phyloP scores from a whole-genome alignment of 345 rosid species.

The Geranium brycei region DNA sequence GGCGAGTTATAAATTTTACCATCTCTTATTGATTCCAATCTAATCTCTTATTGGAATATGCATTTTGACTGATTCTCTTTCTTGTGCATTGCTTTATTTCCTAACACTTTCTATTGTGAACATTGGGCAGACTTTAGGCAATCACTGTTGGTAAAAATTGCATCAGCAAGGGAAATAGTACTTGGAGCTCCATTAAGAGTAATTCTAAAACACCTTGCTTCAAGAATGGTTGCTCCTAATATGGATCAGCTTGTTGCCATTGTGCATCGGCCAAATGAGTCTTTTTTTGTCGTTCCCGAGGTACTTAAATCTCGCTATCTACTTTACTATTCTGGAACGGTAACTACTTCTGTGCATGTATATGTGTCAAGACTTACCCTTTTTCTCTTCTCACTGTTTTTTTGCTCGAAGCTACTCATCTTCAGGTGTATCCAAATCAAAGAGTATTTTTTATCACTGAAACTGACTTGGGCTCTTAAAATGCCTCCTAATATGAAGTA shows the following conservation, averaged over 20 bases:
- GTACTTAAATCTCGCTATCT: constrained; percentile 16
- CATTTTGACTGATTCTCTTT: not conserved
- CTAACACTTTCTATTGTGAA: constrained; percentile 5
- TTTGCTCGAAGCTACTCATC: too few species aligned
- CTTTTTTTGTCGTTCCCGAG: constrained; percentile 76
- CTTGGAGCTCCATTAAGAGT: constrained; percentile 80
- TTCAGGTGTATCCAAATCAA: too few species aligned
- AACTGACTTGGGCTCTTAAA: too few species aligned
- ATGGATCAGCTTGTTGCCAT: constrained; percentile 53
- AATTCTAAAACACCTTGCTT: constrained; percentile 59
- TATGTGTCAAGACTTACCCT: not conserved
- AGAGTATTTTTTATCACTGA: too few species aligned
- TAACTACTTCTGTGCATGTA: not conserved
- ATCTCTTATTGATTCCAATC: not conserved
- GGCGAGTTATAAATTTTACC: too few species aligned
- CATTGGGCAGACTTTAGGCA: constrained; percentile 43
- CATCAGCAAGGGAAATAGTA: constrained; percentile 83
- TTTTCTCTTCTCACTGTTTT: too few species aligned
- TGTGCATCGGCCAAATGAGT: constrained; percentile 88
- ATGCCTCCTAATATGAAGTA: too few species aligned
- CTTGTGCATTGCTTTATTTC: not conserved
- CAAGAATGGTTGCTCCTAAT: constrained; percentile 53
- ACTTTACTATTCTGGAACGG: not conserved
- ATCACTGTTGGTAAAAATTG: constrained; percentile 51
- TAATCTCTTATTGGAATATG: not conserved